Evolutionary conservation across 306 rosid genomes (phyloP), one percentile per base, ranked within the genome.

Genomic region (Begonia masoniana): DNA sequence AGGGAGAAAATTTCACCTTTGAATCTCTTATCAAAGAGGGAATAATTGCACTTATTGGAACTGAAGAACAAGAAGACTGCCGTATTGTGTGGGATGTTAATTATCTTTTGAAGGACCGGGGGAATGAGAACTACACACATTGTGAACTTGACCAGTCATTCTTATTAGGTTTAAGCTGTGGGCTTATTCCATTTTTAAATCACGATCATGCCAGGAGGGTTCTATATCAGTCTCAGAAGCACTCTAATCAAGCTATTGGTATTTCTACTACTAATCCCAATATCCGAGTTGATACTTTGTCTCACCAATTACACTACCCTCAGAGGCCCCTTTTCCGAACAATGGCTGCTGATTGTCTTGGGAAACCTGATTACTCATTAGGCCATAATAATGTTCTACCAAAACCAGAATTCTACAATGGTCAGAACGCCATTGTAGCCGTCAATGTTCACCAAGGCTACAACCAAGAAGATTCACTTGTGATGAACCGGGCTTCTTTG

Each of bases 1-100:
- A 86, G 57, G 79, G 72, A 21, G 82, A 64, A 35, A 68, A 63
- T 43, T 54, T 57, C 54, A 55, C 86, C 14, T 86, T 92, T 68
- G 73, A 51, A 54, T 67, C 76, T 61, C 80, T 86, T 53, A 64
- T 92, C 41, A 72, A 92, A 41, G 72, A 64, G 59, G 99, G 99
- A 51, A 73, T 86, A 39, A 62, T 92, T 52, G 99, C 86, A 67
- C 75, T 92, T 51, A 62, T 92, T 55, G 99, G 99, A 56, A 70
- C 92, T 9, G 99, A 92, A 72, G 99, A 92, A 77, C 96, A 92
- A 65, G 99, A 92, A 69, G 99, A 92, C 57, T 92, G 96, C 54
- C 54, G 69, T 9, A 75, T 78, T 41, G 99, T 96, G 13, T 92
- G 99, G 99, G 82, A 76, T 43, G 55, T 86, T 56, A 63, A 64